These are phyloP conservation scores for Raffaelea albimanens DNA, from an alignment of 2,329 filamentous ascomycete genomes.

Conservation along the genomic window DNA sequence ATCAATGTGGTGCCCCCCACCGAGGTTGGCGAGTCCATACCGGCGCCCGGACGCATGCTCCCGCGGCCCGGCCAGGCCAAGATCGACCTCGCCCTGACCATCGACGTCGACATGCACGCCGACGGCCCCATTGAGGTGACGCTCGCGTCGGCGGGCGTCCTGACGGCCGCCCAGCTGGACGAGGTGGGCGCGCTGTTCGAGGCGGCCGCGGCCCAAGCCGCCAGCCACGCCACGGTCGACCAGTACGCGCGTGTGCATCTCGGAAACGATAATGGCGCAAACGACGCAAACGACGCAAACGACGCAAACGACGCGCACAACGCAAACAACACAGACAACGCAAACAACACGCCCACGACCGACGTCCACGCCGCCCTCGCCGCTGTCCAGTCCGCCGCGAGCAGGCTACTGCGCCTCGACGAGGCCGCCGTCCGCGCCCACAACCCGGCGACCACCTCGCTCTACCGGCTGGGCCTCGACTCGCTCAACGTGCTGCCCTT, in stretches of 20 bases:
- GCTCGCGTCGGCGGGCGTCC: not conserved
- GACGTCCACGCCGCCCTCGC: not conserved
- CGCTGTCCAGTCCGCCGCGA: not conserved
- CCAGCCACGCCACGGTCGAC: slow-evolving; percentile 2
- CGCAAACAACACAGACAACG: no score
- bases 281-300: no score
- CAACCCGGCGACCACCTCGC: slow-evolving; percentile 2
- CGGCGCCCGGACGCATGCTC: slow-evolving; percentile 5
- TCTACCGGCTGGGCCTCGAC: slow-evolving; percentile 15
- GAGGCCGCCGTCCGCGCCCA: slow-evolving; percentile 7
- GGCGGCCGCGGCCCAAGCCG: slow-evolving; percentile 6
- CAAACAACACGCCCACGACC: no score
- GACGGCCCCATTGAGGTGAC: slow-evolving; percentile 12
- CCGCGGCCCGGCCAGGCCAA: slow-evolving; percentile 9
- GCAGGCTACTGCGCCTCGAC: slow-evolving; percentile 6
- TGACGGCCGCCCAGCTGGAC: slow-evolving; percentile 5
- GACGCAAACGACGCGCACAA: no score
- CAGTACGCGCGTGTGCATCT: slow-evolving; percentile 9
- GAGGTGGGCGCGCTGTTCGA: slow-evolving; percentile 10
- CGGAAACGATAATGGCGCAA: not conserved
- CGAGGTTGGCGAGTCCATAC: not conserved
- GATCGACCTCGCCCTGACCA: slow-evolving; percentile 13
- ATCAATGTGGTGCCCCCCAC: slow-evolving; percentile 8
- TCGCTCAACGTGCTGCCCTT: slow-evolving; percentile 16
- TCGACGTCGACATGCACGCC: slow-evolving; percentile 14